Conservation (phyloP, 1,284 basidiomycete genomes). For the Cutaneotrichosporon daszewskae region DNA sequence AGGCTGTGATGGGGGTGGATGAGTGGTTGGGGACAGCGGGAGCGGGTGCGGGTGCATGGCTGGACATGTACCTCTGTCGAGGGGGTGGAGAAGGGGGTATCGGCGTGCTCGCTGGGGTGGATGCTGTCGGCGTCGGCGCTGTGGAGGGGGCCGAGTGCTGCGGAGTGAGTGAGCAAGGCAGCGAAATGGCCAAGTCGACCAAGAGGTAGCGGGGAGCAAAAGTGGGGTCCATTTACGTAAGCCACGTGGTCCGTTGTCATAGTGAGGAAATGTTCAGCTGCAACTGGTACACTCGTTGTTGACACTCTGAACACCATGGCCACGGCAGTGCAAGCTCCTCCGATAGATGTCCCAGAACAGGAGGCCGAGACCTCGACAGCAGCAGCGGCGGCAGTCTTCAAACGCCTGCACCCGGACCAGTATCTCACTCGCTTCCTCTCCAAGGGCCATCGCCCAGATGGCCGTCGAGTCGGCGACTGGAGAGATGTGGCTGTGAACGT, state of each 20-base stretch:
- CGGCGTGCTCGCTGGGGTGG: not conserved
- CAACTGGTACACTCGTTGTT: no score
- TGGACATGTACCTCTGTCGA: conserved; percentile 11
- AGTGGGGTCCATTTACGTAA: no score
- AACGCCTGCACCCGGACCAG: conserved; percentile 70
- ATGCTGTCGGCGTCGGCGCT: conserved; percentile 1
- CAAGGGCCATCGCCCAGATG: conserved; percentile 68
- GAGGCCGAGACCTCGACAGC: conserved; percentile 11
- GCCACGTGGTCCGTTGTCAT: no score
- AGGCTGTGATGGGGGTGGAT: conserved; percentile 52
- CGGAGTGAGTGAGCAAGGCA: not conserved
- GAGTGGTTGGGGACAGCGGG: conserved; percentile 29
- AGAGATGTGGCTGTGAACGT: conserved; percentile 65
- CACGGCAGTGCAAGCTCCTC: conserved; percentile 1
- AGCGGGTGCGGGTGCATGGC: conserved; percentile 60
- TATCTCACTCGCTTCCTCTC: conserved; percentile 74
- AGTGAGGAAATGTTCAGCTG: no score
- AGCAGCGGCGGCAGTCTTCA: conserved; percentile 60
- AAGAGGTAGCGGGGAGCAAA: no score
- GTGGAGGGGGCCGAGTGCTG: not conserved
- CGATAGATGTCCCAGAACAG: no score
- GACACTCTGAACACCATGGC: no score
- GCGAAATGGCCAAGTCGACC: no score
- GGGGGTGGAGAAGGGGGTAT: not conserved
- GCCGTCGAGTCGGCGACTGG: conserved; percentile 59